phyloP scores from a whole-genome alignment of 2,329 filamentous ascomycete genomes.

The Mycosphaerelloides madeirae region DNA sequence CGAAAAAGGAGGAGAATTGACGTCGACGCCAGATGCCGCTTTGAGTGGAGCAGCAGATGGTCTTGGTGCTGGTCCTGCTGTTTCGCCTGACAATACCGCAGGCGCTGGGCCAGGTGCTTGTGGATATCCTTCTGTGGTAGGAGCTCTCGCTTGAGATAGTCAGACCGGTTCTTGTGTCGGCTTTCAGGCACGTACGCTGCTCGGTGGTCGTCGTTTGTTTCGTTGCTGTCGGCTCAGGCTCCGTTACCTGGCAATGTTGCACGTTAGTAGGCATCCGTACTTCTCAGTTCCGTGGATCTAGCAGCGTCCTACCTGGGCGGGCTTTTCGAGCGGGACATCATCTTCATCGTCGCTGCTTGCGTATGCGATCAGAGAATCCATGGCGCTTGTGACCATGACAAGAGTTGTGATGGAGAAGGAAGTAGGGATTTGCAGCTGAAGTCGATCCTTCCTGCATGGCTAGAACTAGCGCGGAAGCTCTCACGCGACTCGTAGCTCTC shows the following conservation, averaged over 20 bases:
- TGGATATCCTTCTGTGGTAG: neutral
- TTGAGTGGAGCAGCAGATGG: conserved; percentile 9
- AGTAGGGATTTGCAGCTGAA: neutral
- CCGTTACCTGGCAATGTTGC: conserved; percentile 27
- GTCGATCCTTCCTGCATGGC: neutral
- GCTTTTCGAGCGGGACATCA: conserved; percentile 24
- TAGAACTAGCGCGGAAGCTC: too few species aligned
- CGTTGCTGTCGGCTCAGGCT: conserved; percentile 9
- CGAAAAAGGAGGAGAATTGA: conserved; percentile 40
- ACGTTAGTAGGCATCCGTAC: conserved; percentile 46
- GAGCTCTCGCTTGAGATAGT: neutral
- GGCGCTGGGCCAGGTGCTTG: neutral
- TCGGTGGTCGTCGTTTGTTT: neutral
- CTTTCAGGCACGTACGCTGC: neutral
- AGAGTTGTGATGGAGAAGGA: neutral
- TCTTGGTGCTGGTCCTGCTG: conserved; percentile 8
- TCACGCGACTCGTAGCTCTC: too few species aligned
- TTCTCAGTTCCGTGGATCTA: conserved; percentile 17
- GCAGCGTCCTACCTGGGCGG: conserved; percentile 38
- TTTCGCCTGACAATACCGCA: neutral
- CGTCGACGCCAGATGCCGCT: conserved; percentile 14
- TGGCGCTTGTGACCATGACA: conserved; percentile 14
- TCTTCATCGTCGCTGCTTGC: conserved; percentile 46
- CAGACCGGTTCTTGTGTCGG: neutral
- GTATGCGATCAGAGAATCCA: conserved; percentile 40